phyloP scores from a whole-genome alignment of 306 rosid species.

The Leucaena leucocephala region DNA sequence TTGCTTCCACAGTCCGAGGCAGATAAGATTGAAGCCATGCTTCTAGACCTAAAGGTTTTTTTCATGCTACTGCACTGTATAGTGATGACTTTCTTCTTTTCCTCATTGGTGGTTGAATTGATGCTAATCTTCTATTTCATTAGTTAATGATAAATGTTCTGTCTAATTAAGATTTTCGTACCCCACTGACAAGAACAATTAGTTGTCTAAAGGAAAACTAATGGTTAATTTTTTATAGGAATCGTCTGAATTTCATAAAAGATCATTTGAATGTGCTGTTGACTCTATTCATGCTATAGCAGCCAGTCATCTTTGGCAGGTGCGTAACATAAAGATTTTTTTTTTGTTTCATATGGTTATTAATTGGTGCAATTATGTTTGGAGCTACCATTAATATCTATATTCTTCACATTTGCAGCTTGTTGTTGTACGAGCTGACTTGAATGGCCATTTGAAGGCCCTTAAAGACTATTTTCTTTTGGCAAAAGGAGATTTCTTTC shows the following conservation, averaged over 20 bases:
- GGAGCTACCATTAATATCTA: constrained; percentile 30
- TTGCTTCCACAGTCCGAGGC: constrained; percentile 94
- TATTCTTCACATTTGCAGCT: constrained; percentile 66
- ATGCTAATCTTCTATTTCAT: neutral
- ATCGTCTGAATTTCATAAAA: constrained; percentile 88
- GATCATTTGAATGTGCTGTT: constrained; percentile 87
- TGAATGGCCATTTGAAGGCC: constrained; percentile 93
- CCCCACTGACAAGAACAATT: neutral
- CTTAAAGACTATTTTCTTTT: constrained; percentile 92
- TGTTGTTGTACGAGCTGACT: constrained; percentile 95
- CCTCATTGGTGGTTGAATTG: constrained; percentile 22
- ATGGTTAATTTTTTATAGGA: constrained; percentile 57
- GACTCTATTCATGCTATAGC: constrained; percentile 90
- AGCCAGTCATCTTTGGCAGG: constrained; percentile 99
- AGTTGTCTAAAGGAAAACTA: constrained; percentile 21
- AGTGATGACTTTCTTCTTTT: constrained; percentile 8
- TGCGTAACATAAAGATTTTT: constrained; percentile 38
- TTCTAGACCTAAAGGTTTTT: constrained; percentile 78
- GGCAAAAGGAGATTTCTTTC: constrained; percentile 99
- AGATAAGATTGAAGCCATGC: constrained; percentile 94
- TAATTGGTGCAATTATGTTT: constrained; percentile 33
- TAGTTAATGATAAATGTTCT: neutral
- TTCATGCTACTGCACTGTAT: constrained; percentile 32
- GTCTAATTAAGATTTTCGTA: neutral
- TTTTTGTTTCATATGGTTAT: constrained; percentile 16